Base-by-base conservation (phyloP, 352 stramenopile genomes). In the Peronospora destructor region DNA sequence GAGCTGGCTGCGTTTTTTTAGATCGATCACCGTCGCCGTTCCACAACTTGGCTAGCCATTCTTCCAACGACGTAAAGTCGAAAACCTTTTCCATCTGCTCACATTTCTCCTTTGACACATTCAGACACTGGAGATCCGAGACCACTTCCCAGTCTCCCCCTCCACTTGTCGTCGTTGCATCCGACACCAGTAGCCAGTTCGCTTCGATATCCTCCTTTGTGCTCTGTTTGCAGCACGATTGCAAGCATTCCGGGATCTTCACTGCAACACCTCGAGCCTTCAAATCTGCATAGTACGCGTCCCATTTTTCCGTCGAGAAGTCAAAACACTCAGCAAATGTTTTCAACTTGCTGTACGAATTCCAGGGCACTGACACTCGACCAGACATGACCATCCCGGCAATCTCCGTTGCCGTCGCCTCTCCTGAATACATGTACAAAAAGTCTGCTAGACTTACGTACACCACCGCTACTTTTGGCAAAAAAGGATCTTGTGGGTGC, bases 401-500 rank as follows among this genome's bases (percentile, higher is more conserved):
- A 35, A 92, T 92, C 56, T 92, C 81, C 14, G 70, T 68, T 0
- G 81, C 74, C 0, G 74, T 85, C 3, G 79, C 75, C 23, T 90
- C 74, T 36, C 81, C 81, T 29, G 78, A 88, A 65, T 92, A 92
- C 81, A 92, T 92, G 68, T 83, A 89, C 37, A 92, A 58, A 43
- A 92, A 92, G 44, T 92, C 81, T 1, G 73, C 71, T 0, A 92
- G 61, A 49, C 73, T 88, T 39, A 92, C 71, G 52, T 79, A 62
- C 34, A 92, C 76, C 3, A 84, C 68, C 9, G 75, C 77, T n/a
- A 76, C 71, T n/a, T 87, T 71, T 1, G 63, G 61, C 19, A 76
- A 43, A 34, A 85, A 86, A 33, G 74, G 64, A 49, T 86, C 73
- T 30, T 69, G 59, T 5, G 59, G 58, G 16, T 68, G 53, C 30